phyloP scores from a whole-genome alignment of 345 rosid species.

The Boechera stricta region DNA sequence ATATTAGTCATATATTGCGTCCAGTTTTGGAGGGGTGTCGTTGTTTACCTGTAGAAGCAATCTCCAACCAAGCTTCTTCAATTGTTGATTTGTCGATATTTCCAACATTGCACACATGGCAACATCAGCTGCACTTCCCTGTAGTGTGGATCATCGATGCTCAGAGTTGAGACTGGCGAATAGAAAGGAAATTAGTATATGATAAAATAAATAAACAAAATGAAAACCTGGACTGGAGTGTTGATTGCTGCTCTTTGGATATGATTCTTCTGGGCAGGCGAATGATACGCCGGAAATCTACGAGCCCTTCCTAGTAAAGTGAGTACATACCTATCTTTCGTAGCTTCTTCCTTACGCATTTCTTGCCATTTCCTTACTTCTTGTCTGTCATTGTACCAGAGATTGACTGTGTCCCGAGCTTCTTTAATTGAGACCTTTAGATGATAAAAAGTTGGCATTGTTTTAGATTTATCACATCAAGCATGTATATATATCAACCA shows the following conservation, averaged over 20 bases:
- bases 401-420: conserved; percentile 82
- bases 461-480: conserved; percentile 14
- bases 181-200: background rate
- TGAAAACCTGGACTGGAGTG: conserved; percentile 89
- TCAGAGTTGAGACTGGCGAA: conserved; percentile 22
- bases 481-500: conserved; percentile 13
- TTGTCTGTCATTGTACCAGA: conserved; percentile 90
- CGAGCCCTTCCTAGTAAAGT: conserved; percentile 89
- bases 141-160: conserved; percentile 28
- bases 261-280: conserved; percentile 58
- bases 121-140: conserved; percentile 99
- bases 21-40: background rate
- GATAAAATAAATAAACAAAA: background rate
- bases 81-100: conserved; percentile 61
- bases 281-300: conserved; percentile 55
- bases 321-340: conserved; percentile 52
- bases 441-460: conserved; percentile 15
- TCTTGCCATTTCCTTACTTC: conserved; percentile 91
- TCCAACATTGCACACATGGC: conserved; percentile 97
- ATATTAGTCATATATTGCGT: too few species aligned
- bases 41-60: conserved; percentile 80
- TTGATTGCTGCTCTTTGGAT: conserved; percentile 93
- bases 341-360: conserved; percentile 71
- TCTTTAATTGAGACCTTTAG: conserved; percentile 75
- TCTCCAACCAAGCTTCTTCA: conserved; percentile 88